phyloP scores from a whole-genome alignment of 2,329 filamentous ascomycete genomes.

The Aspergillus tubingensis region DNA sequence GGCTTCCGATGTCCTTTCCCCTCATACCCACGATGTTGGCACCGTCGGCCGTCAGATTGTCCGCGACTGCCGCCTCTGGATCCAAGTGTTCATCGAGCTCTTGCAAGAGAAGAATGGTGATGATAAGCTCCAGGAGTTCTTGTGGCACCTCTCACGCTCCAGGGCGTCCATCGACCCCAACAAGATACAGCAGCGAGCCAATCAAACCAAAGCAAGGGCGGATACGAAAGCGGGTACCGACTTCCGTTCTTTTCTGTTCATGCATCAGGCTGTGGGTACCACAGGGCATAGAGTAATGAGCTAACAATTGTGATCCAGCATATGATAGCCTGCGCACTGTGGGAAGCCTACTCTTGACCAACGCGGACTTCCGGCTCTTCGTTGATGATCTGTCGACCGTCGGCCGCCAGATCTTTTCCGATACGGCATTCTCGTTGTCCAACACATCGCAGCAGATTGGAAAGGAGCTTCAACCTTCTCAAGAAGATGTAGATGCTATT shows the following conservation, averaged over 20 bases:
- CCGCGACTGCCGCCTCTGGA: conserved; percentile 70
- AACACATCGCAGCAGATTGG: conserved; percentile 73
- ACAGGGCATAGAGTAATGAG: background rate
- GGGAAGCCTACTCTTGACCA: conserved; percentile 80
- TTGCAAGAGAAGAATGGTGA: conserved; percentile 77
- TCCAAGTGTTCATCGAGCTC: conserved; percentile 79
- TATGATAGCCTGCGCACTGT: conserved; percentile 83
- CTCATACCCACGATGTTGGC: conserved; percentile 73
- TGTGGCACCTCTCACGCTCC: conserved; percentile 82
- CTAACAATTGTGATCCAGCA: conserved; percentile 49
- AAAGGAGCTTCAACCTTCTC: conserved; percentile 69
- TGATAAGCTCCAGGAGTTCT: conserved; percentile 87
- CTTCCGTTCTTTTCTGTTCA: background rate
- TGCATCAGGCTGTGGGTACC: background rate
- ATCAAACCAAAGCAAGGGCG: conserved; percentile 65
- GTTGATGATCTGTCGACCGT: conserved; percentile 77
- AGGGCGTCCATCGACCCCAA: conserved; percentile 67
- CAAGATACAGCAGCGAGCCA: conserved; percentile 63
- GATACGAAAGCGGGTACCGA: conserved; percentile 67
- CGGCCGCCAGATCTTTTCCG: conserved; percentile 79
- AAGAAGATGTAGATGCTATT: conserved; percentile 59
- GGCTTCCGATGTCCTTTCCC: conserved; percentile 75
- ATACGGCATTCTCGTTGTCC: conserved; percentile 79
- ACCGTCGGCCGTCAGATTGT: conserved; percentile 73
- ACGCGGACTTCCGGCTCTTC: conserved; percentile 86